These are phyloP conservation scores for Waltiozyma sp. DNA, from an alignment of 1,139 yeast species.

Conservation along the genomic window DNA sequence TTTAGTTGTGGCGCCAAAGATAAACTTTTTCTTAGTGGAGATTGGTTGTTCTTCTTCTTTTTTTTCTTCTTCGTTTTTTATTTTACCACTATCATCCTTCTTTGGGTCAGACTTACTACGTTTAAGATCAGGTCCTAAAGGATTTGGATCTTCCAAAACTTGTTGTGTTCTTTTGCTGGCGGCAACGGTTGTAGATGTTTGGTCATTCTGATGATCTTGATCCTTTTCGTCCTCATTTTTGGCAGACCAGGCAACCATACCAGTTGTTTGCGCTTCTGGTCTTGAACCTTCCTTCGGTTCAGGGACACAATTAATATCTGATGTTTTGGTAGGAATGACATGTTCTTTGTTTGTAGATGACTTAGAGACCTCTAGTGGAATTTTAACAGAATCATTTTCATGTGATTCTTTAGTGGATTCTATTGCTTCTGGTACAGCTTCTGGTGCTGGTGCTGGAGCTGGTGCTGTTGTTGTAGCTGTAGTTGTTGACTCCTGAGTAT, in stretches of 20 bases:
- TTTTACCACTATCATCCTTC: background rate
- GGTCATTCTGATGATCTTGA: background rate
- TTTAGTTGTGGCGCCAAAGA: conserved; percentile 44
- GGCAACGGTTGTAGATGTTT: no score
- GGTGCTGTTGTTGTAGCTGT: background rate
- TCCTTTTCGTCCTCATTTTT: background rate
- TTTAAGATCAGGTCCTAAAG: background rate
- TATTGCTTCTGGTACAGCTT: background rate
- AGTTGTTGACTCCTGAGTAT: background rate
- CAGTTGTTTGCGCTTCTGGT: background rate
- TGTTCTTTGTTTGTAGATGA: no score
- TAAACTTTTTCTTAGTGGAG: conserved; percentile 22
- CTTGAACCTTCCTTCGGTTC: background rate
- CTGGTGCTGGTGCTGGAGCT: background rate
- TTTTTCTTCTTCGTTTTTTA: conserved; percentile 2
- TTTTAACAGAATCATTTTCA: background rate
- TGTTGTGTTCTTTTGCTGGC: background rate
- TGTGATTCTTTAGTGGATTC: background rate
- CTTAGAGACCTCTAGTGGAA: no score
- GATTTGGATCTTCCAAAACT: background rate
- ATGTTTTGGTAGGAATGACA: background rate
- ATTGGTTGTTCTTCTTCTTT: conserved; percentile 1
- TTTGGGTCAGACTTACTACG: background rate
- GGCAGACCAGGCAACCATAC: background rate
- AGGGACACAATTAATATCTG: no score